These are phyloP conservation scores for Trichothecium sympodiale DNA, from an alignment of 2,329 filamentous ascomycete genomes.

Conservation along the genomic window DNA sequence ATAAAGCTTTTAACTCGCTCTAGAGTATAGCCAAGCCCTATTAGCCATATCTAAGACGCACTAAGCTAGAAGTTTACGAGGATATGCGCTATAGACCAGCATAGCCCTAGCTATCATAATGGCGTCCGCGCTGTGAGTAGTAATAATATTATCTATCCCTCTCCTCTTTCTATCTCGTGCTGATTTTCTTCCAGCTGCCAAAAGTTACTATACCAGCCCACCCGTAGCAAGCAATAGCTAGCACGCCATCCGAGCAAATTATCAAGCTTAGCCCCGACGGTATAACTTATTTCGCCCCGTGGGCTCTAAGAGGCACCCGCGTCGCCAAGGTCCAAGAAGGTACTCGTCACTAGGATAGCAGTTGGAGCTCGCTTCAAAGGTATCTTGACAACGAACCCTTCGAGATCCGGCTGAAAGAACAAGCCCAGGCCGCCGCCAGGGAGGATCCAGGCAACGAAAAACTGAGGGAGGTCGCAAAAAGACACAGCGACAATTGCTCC, in stretches of 20 bases:
- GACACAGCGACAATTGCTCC: conserved; percentile 18
- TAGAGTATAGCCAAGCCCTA: too few species aligned
- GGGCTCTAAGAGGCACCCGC: conserved; percentile 14
- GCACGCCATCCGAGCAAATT: conserved; percentile 8
- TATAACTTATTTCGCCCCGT: conserved; percentile 12
- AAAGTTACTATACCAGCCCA: too few species aligned
- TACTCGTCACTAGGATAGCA: conserved; percentile 16
- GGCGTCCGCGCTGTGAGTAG: too few species aligned
- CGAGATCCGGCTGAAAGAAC: conserved; percentile 11
- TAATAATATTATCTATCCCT: too few species aligned
- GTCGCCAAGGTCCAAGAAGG: conserved; percentile 16
- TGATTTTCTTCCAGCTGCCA: too few species aligned
- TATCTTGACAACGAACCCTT: conserved; percentile 15
- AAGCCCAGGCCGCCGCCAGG: background rate
- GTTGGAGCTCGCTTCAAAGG: conserved; percentile 18
- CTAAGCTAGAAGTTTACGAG: too few species aligned
- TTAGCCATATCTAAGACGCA: too few species aligned
- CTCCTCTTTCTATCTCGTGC: too few species aligned
- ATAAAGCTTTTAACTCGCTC: too few species aligned
- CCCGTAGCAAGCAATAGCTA: too few species aligned
- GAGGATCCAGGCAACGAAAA: conserved; percentile 2
- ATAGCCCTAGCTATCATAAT: too few species aligned
- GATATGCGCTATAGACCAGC: too few species aligned
- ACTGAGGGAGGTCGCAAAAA: conserved; percentile 10
- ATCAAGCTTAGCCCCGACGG: conserved; percentile 12